phyloP scores from a whole-genome alignment of 1,284 basidiomycete genomes.

The Lentinula novae-zelandiae region DNA sequence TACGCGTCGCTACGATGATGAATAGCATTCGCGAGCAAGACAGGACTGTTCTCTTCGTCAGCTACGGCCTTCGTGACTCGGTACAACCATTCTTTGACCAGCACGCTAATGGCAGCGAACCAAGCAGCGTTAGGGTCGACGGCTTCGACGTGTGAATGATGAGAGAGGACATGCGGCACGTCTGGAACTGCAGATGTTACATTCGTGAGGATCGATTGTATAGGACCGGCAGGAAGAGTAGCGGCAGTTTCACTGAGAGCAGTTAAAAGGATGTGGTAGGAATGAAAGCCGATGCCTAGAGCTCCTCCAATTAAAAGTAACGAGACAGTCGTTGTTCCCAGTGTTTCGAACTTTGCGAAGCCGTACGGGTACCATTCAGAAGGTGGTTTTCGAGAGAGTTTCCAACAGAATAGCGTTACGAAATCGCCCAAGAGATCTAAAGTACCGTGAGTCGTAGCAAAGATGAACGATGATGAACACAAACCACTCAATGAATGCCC shows the following conservation, averaged over 20 bases:
- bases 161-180: conserved; percentile 43
- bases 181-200: conserved; percentile 53
- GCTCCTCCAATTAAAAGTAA: conserved; percentile 84
- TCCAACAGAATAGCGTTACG: conserved; percentile 91
- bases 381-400: conserved; percentile 78
- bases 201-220: conserved; percentile 58
- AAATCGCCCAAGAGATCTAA: conserved; percentile 85
- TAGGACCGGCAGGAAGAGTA: conserved; percentile 51
- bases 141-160: conserved; percentile 56
- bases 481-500: conserved; percentile 89
- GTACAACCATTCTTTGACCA: conserved; percentile 93
- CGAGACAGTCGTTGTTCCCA: conserved; percentile 80
- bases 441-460: background rate
- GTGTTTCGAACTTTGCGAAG: conserved; percentile 91
- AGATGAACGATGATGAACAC: conserved; percentile 26
- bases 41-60: conserved; percentile 85
- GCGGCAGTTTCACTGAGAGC: conserved; percentile 59
- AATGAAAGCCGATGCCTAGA: conserved; percentile 91
- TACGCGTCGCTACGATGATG: conserved; percentile 96
- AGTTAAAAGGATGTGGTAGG: conserved; percentile 76
- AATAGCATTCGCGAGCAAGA: conserved; percentile 87
- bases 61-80: conserved; percentile 86
- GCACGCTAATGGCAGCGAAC: conserved; percentile 83
- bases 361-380: conserved; percentile 81
- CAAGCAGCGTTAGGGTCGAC: conserved; percentile 96